phyloP scores from a whole-genome alignment of 2,329 filamentous ascomycete species.

The Fusarium sacchari region DNA sequence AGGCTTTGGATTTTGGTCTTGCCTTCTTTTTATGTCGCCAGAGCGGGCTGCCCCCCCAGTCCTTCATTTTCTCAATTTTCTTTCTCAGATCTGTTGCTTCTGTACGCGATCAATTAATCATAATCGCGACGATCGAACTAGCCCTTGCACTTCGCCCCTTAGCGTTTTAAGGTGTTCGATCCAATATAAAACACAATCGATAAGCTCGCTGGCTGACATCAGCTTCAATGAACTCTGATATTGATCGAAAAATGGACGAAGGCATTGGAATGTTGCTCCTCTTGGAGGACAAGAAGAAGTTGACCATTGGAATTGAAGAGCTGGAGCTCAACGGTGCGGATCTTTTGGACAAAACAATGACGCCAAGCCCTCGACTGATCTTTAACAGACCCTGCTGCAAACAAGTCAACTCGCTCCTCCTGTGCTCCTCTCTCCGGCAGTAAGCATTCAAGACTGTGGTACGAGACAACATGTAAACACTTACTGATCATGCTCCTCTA shows the following conservation, averaged over 20 bases:
- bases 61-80: conserved; percentile 5
- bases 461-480: neutral
- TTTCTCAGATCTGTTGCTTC: neutral
- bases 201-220: neutral
- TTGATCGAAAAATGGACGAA: conserved; percentile 34
- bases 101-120: neutral
- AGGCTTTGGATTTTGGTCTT: neutral
- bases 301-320: conserved; percentile 47
- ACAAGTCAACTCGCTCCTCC: conserved; percentile 36
- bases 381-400: conserved; percentile 36
- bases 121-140: conserved; percentile 1
- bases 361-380: conserved; percentile 19
- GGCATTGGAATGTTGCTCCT: conserved; percentile 43
- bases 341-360: conserved; percentile 9
- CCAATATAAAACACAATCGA: neutral
- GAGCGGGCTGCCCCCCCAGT: neutral
- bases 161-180: neutral
- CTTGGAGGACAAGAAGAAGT: conserved; percentile 46
- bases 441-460: conserved; percentile 12
- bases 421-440: conserved; percentile 33
- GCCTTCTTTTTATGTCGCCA: neutral
- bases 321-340: conserved; percentile 50
- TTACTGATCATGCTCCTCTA: conserved; percentile 4
- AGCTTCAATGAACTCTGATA: conserved; percentile 10
- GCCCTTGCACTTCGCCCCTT: neutral